Evolutionary conservation across 2,329 filamentous ascomycete genomes (phyloP).

Genomic region (Colletotrichum sp.): DNA sequence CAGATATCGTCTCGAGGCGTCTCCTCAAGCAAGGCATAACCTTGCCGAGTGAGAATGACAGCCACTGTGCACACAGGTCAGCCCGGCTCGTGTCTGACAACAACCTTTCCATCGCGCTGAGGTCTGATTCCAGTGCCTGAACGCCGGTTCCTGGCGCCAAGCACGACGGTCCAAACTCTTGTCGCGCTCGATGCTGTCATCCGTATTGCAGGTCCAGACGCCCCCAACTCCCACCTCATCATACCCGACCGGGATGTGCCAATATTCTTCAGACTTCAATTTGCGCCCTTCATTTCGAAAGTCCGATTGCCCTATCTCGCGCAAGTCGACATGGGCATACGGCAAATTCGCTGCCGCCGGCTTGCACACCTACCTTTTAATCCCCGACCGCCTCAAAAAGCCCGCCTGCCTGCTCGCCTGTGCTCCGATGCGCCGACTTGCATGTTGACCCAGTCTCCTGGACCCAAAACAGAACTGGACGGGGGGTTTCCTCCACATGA

Average conservation of each 20-base stretch:
- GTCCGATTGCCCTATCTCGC: background rate
- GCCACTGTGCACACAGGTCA: background rate
- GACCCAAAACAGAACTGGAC: background rate
- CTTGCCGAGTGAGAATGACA: background rate
- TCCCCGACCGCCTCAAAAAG: background rate
- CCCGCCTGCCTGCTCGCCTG: background rate
- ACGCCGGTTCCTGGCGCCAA: constrained; percentile 2
- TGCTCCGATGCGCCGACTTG: background rate
- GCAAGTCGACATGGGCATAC: background rate
- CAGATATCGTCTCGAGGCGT: background rate
- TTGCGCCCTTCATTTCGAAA: background rate
- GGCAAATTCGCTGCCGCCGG: background rate
- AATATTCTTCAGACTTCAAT: background rate
- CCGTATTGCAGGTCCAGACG: background rate
- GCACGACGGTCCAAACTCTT: background rate
- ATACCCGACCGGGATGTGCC: background rate
- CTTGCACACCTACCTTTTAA: background rate
- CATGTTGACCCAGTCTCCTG: background rate
- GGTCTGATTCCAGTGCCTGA: background rate
- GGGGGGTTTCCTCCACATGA: constrained; percentile 1
- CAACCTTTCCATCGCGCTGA: background rate
- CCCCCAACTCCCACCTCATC: background rate
- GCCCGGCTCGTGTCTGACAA: background rate
- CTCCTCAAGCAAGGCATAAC: background rate
- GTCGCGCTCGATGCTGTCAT: constrained; percentile 1